Evolutionary conservation across 768 basidiomycete genomes (phyloP), one percentile per base, ranked within the genome.

Genomic region (Trametes sanguinea): DNA sequence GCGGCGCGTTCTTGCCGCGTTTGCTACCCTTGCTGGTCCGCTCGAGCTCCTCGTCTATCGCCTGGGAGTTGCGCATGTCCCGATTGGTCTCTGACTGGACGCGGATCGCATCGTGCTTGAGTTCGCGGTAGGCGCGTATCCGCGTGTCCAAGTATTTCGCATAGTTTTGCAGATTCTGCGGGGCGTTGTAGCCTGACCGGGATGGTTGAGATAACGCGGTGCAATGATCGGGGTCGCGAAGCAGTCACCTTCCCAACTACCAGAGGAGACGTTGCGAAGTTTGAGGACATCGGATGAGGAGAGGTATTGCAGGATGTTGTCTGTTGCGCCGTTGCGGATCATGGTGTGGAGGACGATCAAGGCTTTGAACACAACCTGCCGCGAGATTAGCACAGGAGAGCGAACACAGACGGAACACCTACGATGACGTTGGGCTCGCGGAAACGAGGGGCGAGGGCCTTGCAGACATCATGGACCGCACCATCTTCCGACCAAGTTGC

Each of bases 401-500:
- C n/a, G 27, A 54, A 10, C 22, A 44, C 43, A 43, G 32, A 61
- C 27, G 55, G 51, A 39, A 60, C 51, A 77, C 90, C 71, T 69
- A 96, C 94, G 51, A 95, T 85, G 14, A 87, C 85, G 75, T 98
- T 98, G 35, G 95, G 92, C 73, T 99, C 97, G 27, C 91, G 83
- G 62, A 99, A 83, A 46, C 93, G 83, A 16, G 90, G 86, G 2
- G 89, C 80, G 42, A 99, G 82, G 10, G 95, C 90, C 72, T 88
- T 91, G 79, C 93, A 93, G 66, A 98, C 92, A 74, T 98, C 96
- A 68, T 90, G 87, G 7, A 98, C 83, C 46, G 94, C 86, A 30
- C 95, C 95, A 69, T 98, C 96, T 61, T 96, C 92, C 16, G 90
- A 89, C 86, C 93, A 98, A n/a, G 96, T 98, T 33, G 94, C 94